Evolutionary conservation across 176 grass and related monocot species (phyloP).

Genomic region (Dactylis glomerata): DNA sequence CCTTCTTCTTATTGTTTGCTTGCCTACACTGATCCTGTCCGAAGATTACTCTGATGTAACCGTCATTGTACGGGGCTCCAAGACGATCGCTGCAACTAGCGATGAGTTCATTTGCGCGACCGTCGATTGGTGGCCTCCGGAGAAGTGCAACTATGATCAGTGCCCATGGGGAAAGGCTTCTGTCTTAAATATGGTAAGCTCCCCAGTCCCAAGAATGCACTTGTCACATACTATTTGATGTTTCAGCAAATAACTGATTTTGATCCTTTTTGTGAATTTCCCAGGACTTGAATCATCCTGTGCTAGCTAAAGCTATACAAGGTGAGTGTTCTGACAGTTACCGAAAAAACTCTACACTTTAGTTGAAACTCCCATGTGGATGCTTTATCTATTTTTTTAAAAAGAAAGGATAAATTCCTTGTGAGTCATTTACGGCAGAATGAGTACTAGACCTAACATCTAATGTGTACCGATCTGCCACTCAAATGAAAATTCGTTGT

Average conservation of each 20-base stretch:
- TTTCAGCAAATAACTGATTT: constrained; percentile 16
- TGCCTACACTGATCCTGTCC: constrained; percentile 33
- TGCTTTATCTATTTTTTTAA: background rate
- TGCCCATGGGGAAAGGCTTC: constrained; percentile 91
- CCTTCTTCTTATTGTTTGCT: constrained; percentile 42
- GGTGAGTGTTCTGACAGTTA: constrained; percentile 39
- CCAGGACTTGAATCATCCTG: constrained; percentile 75
- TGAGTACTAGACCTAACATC: background rate
- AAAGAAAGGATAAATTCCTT: background rate
- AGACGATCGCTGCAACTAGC: constrained; percentile 60
- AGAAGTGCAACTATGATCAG: constrained; percentile 94
- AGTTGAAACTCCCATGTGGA: background rate
- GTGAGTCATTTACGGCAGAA: background rate
- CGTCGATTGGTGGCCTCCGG: constrained; percentile 97
- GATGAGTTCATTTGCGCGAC: constrained; percentile 83
- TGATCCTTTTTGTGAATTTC: constrained; percentile 8
- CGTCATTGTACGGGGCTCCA: constrained; percentile 59
- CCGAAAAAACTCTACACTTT: constrained; percentile 8
- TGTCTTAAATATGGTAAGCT: constrained; percentile 75
- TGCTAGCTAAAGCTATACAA: constrained; percentile 77
- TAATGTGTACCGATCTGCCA: background rate
- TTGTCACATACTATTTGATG: background rate
- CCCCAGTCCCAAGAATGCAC: background rate
- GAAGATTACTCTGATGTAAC: constrained; percentile 64
- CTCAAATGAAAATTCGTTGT: background rate